Conservation (phyloP, 352 stramenopile species). For the Elongisporangium prolatum region DNA sequence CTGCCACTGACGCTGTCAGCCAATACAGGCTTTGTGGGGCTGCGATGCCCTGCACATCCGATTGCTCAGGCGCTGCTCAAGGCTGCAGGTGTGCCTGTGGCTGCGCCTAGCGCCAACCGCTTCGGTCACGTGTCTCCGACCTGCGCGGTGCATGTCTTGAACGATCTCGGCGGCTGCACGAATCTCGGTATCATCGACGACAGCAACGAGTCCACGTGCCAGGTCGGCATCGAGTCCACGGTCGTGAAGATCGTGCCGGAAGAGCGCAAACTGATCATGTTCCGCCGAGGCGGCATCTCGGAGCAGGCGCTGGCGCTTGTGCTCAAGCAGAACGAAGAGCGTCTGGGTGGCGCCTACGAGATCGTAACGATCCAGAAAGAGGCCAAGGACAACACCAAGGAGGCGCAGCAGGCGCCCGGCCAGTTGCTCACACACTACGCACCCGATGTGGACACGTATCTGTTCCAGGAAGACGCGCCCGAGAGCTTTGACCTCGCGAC, state of each 20-base stretch:
- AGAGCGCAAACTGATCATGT: constrained; percentile 78
- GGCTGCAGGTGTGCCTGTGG: constrained; percentile 91
- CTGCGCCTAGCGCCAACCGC: constrained; percentile 97
- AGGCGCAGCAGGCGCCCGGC: constrained; percentile 89
- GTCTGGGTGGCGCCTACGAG: constrained; percentile 40
- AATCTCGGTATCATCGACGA: constrained; percentile 88
- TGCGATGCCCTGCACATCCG: constrained; percentile 92
- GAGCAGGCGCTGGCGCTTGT: constrained; percentile 59
- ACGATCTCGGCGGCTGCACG: constrained; percentile 91
- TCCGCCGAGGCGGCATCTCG: constrained; percentile 83
- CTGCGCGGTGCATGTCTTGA: constrained; percentile 93
- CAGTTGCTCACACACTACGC: constrained; percentile 98
- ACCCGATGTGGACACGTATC: constrained; percentile 90
- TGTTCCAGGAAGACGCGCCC: constrained; percentile 45
- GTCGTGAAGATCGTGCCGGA: constrained; percentile 89
- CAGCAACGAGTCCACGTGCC: constrained; percentile 44
- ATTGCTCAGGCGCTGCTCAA: constrained; percentile 90
- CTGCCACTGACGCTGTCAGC: constrained; percentile 88
- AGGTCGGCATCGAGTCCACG: constrained; percentile 93
- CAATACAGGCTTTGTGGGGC: constrained; percentile 96
- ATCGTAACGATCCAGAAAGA: constrained; percentile 69
- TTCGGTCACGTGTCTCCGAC: constrained; percentile 99
- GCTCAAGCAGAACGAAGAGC: constrained; percentile 37
- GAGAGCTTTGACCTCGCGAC: constrained; percentile 29
- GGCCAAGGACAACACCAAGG: constrained; percentile 50